These are phyloP conservation scores for Suhomyces kilbournensis DNA, from an alignment of 805 yeast species.

Conservation along the genomic window DNA sequence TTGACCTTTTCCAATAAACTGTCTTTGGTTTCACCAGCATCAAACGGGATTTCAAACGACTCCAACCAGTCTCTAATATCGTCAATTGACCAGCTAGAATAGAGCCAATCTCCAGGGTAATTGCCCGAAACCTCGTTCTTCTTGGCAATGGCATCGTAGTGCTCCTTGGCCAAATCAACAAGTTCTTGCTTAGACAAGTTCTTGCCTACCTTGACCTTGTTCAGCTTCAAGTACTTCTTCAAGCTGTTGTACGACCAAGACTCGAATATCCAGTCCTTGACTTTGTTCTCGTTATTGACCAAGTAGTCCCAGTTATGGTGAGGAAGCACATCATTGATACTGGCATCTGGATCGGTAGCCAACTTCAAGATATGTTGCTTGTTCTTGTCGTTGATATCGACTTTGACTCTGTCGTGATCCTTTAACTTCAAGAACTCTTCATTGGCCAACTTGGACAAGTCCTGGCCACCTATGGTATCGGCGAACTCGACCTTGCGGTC, in stretches of 20 bases:
- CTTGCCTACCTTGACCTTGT: conserved; percentile 26
- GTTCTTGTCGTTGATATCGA: conserved; percentile 8
- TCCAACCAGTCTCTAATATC: conserved; percentile 50
- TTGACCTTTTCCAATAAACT: conserved; percentile 46
- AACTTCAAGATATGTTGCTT: conserved; percentile 14
- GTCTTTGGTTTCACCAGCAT: conserved; percentile 41
- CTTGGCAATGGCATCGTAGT: conserved; percentile 39
- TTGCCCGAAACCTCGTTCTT: conserved; percentile 37
- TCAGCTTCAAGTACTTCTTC: conserved; percentile 26
- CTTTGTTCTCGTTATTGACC: conserved; percentile 4
- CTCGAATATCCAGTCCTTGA: conserved; percentile 46
- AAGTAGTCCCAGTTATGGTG: conserved; percentile 16
- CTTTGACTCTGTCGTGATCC: conserved; percentile 8
- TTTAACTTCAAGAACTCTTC: conserved; percentile 23
- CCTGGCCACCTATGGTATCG: conserved; percentile 15
- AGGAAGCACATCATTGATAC: conserved; percentile 14
- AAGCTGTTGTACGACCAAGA: conserved; percentile 42
- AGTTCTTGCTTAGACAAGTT: conserved; percentile 37
- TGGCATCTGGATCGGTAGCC: conserved; percentile 14
- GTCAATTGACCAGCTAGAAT: conserved; percentile 50
- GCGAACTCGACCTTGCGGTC: conserved; percentile 25
- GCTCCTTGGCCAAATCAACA: conserved; percentile 37
- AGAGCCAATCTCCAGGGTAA: conserved; percentile 52
- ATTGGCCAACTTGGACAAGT: conserved; percentile 23
- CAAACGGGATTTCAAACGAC: conserved; percentile 36